Conservation (phyloP, 345 rosid genomes). For the Gossypioides kirkii region DNA sequence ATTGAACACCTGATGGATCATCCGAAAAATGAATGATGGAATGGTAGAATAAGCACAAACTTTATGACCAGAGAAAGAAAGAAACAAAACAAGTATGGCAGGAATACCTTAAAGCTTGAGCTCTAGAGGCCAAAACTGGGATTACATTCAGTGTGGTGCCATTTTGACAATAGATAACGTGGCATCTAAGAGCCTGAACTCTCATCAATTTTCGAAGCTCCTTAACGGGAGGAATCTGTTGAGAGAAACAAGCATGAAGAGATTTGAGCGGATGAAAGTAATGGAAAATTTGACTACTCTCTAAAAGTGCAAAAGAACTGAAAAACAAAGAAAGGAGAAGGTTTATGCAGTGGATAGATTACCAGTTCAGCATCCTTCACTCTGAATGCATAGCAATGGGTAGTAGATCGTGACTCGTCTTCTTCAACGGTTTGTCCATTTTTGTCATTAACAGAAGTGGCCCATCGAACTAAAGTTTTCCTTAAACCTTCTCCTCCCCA, state of each 20-base stretch:
- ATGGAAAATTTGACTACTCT: no score
- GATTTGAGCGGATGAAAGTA: not conserved
- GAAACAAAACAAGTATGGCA: not conserved
- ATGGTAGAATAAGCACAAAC: no score
- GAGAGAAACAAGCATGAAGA: constrained; percentile 2
- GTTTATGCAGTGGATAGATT: constrained; percentile 2
- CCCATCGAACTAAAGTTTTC: constrained; percentile 67
- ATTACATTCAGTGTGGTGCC: constrained; percentile 58
- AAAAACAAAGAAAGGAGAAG: no score
- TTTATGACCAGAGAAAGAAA: not conserved
- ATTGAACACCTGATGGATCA: not conserved
- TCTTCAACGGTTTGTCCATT: constrained; percentile 39
- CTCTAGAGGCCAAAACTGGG: constrained; percentile 70
- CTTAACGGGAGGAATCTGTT: constrained; percentile 51
- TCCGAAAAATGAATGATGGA: not conserved
- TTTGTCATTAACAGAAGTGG: constrained; percentile 41
- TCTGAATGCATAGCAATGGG: constrained; percentile 50
- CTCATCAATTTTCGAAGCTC: constrained; percentile 64
- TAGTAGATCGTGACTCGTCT: constrained; percentile 48
- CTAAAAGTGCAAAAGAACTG: not conserved
- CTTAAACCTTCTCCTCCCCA: constrained; percentile 79
- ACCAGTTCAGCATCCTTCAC: constrained; percentile 46
- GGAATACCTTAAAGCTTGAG: constrained; percentile 69
- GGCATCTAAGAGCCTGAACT: constrained; percentile 64
- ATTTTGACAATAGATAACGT: constrained; percentile 57